Evolutionary conservation across 768 basidiomycete genomes (phyloP).

Genomic region (Fistulinella prunicolor): DNA sequence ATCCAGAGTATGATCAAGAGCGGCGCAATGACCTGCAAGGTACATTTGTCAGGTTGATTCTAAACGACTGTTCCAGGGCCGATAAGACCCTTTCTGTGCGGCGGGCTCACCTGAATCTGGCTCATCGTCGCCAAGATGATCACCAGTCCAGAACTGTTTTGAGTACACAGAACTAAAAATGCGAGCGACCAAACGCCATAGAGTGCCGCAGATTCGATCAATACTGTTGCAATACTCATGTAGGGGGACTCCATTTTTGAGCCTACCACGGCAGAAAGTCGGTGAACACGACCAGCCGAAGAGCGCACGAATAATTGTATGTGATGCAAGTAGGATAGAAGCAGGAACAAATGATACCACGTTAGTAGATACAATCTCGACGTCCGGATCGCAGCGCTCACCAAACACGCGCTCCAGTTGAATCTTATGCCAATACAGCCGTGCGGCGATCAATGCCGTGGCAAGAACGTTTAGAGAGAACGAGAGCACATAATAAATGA

Average conservation of each 20-base stretch:
- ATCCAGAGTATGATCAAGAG: conserved; percentile 27
- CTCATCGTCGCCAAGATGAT: conserved; percentile 23
- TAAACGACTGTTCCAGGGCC: too few species aligned
- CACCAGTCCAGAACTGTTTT: conserved; percentile 13
- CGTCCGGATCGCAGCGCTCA: conserved; percentile 7
- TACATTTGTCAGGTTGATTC: neutral
- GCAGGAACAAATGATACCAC: neutral
- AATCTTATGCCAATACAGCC: conserved; percentile 25
- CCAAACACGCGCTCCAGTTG: conserved; percentile 25
- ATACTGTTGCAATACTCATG: conserved; percentile 18
- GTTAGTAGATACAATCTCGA: neutral
- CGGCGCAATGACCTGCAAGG: conserved; percentile 21
- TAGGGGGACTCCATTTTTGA: conserved; percentile 17
- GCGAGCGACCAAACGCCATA: conserved; percentile 24
- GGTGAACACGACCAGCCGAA: neutral
- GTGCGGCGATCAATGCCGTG: conserved; percentile 20
- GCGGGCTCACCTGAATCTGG: conserved; percentile 20
- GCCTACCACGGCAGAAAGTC: conserved; percentile 6
- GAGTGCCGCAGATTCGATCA: conserved; percentile 26
- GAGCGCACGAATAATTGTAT: too few species aligned
- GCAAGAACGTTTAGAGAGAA: conserved; percentile 24
- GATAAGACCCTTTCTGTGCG: too few species aligned
- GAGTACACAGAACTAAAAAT: conserved; percentile 20
- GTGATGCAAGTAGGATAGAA: too few species aligned
- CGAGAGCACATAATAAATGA: conserved; percentile 24